Conservation (phyloP, 1,139 yeast genomes). For the Lizanozyma gosingica region DNA sequence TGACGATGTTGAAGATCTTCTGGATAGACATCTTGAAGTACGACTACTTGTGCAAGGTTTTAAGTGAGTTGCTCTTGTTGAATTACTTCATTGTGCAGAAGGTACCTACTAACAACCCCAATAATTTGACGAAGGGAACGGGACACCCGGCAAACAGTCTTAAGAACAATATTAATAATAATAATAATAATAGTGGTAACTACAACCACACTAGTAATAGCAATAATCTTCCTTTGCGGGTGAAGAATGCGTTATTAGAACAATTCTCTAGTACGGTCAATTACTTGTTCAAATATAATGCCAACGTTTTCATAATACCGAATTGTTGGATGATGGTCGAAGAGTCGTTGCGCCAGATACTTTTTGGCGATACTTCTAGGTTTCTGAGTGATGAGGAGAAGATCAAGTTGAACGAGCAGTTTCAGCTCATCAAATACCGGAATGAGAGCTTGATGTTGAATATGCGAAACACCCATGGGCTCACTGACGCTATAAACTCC, state of each 20-base stretch:
- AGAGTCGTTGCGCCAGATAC: constrained; percentile 28
- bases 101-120: background rate
- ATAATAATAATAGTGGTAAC: background rate
- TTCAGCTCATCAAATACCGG: constrained; percentile 54
- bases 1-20: constrained; percentile 54
- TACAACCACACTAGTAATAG: no score
- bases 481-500: constrained; percentile 7
- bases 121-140: background rate
- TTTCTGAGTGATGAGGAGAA: constrained; percentile 14
- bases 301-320: constrained; percentile 74
- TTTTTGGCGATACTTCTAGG: constrained; percentile 25
- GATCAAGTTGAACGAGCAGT: constrained; percentile 38
- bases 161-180: no score
- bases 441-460: constrained; percentile 66
- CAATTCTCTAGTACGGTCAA: constrained; percentile 27
- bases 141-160: no score
- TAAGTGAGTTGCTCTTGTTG: constrained; percentile 46
- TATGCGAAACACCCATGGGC: constrained; percentile 13
- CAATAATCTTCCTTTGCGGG: constrained; percentile 6
- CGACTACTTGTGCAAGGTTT: constrained; percentile 51
- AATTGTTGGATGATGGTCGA: constrained; percentile 59
- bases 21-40: constrained; percentile 57
- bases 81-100: constrained; percentile 18
- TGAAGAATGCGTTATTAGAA: constrained; percentile 16
- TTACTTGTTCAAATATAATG: constrained; percentile 46